Percentiles rank a stretch among this genome's conserved stretches.
Evolutionary conservation across 768 basidiomycete species (phyloP).

Genomic region (Tricholoma flavovirens): DNA sequence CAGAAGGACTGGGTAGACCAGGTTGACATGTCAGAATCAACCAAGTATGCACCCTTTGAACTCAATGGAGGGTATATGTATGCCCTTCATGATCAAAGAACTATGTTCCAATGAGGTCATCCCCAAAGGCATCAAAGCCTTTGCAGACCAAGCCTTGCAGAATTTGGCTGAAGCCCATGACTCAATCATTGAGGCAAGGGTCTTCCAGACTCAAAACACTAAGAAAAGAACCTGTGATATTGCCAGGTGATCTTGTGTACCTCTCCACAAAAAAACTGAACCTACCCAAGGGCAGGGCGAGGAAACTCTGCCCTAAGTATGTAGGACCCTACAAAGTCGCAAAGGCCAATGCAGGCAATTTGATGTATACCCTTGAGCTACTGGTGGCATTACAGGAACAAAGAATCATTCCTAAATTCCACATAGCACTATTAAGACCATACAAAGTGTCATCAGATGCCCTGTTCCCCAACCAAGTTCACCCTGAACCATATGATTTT

Average conservation of each 20-base stretch:
- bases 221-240: slow-evolving; percentile 10
- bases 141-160: slow-evolving; percentile 16
- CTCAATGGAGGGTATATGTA: slow-evolving; percentile 13
- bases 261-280: slow-evolving; percentile 29
- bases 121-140: slow-evolving; percentile 19
- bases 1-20: slow-evolving; percentile 28
- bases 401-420: slow-evolving; percentile 4
- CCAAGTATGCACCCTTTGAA: slow-evolving; percentile 30
- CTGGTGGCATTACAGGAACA: slow-evolving; percentile 1
- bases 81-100: slow-evolving; percentile 13
- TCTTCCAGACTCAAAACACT: slow-evolving; percentile 27
- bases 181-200: slow-evolving; percentile 27
- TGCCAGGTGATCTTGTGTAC: slow-evolving; percentile 26
- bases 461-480: neutral
- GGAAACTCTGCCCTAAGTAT: slow-evolving; percentile 30
- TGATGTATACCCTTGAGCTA: slow-evolving; percentile 19
- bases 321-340: slow-evolving; percentile 32
- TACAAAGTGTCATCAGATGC: neutral
- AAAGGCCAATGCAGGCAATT: slow-evolving; percentile 12
- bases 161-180: slow-evolving; percentile 29
- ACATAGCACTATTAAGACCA: slow-evolving; percentile 1
- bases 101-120: neutral
- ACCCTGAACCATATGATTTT: slow-evolving; percentile 31
- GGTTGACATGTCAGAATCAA: slow-evolving; percentile 21
- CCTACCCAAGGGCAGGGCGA: slow-evolving; percentile 22